Base-by-base conservation (phyloP, 75 land plant genomes). In the Cryptomeria japonica region DNA sequence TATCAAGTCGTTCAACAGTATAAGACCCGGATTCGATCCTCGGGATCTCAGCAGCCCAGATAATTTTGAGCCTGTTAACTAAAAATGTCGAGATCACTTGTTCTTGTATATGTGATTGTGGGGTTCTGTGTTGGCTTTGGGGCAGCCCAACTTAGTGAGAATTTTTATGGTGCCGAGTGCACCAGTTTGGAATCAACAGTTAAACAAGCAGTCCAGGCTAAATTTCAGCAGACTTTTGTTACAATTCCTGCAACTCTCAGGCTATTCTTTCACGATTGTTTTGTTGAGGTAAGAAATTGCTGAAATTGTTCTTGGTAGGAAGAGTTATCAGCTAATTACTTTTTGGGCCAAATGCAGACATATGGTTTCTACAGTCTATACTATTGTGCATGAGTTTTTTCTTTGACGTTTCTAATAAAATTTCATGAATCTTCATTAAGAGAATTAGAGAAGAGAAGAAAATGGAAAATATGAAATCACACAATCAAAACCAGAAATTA, bases 211-310 rank as follows among this genome's bases (percentile, higher is more conserved):
- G 91, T 95, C 55, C 51, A 28, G 13, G 34, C 86, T n/a, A 93
- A 94, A 84, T 88, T 94, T 79, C 28, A 86, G 9, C 87, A 87
- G 85, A 93, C 94, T 39, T 88, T 88, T 70, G 87, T 89, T 47
- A 92, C 94, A 1, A 61, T 88, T 42, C 94, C 95, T 5, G 94
- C 89, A 2, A 93, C 94, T 34, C 89, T 94, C 13, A 90, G 96
- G 16, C 92, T 94, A 25, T 92, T 93, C 87, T 92, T 93, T 88
- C 94, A 93, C 78, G 96, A 94, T 83, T 94, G 96, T 51, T 87
- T 94, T 55, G 92, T 94, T 61, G 79, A 88, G 89, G 96, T 93
- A 92, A 41, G 32, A 61, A 53, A 31, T 51, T 2, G 55, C 3
- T 13, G 41, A 14, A 32, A 13, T 11, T 4, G 25, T 25, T 72